Conservation (phyloP, 345 rosid species). For the Kandelia obovata region DNA sequence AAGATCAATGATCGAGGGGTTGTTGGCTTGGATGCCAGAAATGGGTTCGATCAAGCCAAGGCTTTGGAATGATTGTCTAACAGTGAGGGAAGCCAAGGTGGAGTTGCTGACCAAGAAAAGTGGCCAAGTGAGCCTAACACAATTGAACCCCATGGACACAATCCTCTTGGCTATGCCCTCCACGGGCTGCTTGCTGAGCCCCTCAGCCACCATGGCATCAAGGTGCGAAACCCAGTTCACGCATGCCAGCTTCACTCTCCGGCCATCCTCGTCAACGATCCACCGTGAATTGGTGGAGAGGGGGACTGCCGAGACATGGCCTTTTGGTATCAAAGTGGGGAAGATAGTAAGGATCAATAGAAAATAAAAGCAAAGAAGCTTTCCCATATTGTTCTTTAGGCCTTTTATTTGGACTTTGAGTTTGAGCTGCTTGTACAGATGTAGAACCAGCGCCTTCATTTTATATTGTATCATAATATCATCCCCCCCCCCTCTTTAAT, state of each 20-base stretch:
- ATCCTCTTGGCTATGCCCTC: slow-evolving; percentile 26
- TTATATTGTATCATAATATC: too few species aligned
- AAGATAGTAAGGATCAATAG: background rate
- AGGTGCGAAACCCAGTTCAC: slow-evolving; percentile 40
- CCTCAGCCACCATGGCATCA: slow-evolving; percentile 37
- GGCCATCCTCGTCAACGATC: slow-evolving; percentile 28
- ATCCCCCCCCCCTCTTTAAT: too few species aligned
- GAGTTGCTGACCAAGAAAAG: slow-evolving; percentile 32
- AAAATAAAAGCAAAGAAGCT: background rate
- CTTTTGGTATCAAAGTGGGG: background rate
- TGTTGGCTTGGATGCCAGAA: slow-evolving; percentile 63
- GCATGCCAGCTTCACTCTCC: slow-evolving; percentile 35
- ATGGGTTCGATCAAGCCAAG: slow-evolving; percentile 61
- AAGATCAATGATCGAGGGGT: slow-evolving; percentile 75
- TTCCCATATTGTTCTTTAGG: slow-evolving; percentile 2
- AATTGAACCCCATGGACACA: slow-evolving; percentile 36
- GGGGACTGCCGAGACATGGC: slow-evolving; percentile 16
- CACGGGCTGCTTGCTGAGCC: slow-evolving; percentile 39
- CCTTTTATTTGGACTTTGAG: too few species aligned
- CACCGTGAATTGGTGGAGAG: slow-evolving; percentile 31
- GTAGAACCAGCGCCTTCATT: too few species aligned
- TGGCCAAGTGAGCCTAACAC: slow-evolving; percentile 46
- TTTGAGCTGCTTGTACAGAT: too few species aligned
- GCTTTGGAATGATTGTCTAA: slow-evolving; percentile 48
- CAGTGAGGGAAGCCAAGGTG: slow-evolving; percentile 23